phyloP scores from a whole-genome alignment of 2,329 filamentous ascomycete species.

The Calonectria pauciramosa region DNA sequence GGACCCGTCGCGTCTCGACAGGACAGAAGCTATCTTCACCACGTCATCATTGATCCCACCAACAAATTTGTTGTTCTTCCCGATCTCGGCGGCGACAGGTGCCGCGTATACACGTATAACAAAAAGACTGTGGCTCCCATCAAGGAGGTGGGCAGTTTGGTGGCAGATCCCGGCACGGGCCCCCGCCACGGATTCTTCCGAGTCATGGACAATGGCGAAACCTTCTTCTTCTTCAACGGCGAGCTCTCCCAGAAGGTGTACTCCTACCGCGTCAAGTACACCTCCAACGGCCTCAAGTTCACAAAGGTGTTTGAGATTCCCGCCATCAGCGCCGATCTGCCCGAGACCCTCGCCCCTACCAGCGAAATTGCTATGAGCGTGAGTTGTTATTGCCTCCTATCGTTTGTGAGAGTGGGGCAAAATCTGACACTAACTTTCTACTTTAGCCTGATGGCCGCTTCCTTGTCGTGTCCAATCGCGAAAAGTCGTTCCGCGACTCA shows the following conservation, averaged over 20 bases:
- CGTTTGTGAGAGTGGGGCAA: not conserved
- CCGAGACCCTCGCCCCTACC: slow-evolving; percentile 36
- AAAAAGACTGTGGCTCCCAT: slow-evolving; percentile 39
- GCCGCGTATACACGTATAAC: slow-evolving; percentile 39
- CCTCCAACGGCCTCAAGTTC: slow-evolving; percentile 25
- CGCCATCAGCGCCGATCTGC: slow-evolving; percentile 31
- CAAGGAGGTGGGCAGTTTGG: slow-evolving; percentile 30
- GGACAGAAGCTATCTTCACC: slow-evolving; percentile 41
- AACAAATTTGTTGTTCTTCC: slow-evolving; percentile 38
- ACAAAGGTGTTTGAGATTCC: slow-evolving; percentile 42
- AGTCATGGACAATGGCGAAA: slow-evolving; percentile 37
- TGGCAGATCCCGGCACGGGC: slow-evolving; percentile 31
- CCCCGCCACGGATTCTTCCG: slow-evolving; percentile 42
- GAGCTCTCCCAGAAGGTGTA: slow-evolving; percentile 43
- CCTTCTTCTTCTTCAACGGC: slow-evolving; percentile 43
- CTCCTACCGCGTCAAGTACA: slow-evolving; percentile 41
- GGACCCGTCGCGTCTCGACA: slow-evolving; percentile 38
- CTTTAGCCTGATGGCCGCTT: slow-evolving; percentile 38
- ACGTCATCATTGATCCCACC: slow-evolving; percentile 42
- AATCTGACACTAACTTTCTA: not conserved
- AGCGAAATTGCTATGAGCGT: slow-evolving; percentile 44
- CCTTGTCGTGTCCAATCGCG: slow-evolving; percentile 40
- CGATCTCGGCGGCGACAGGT: slow-evolving; percentile 39
- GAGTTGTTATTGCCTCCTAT: not conserved
- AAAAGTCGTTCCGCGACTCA: slow-evolving; percentile 40